Conservation (phyloP, 768 basidiomycete genomes). For the Hypholoma fasciculare region DNA sequence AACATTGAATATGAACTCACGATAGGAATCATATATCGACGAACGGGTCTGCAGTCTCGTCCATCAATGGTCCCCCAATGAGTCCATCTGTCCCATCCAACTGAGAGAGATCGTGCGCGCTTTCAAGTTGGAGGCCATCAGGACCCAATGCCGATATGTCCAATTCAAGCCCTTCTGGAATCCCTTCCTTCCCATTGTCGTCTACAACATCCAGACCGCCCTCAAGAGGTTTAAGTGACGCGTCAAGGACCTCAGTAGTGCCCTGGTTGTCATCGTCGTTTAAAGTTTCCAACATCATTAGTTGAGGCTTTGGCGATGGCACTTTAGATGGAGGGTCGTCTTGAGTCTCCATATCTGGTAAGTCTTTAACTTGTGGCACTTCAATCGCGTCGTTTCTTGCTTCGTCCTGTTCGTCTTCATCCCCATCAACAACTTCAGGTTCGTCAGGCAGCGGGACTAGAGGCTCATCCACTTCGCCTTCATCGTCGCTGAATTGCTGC, state of each 20-base stretch:
- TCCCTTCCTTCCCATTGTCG: slow-evolving; percentile 37
- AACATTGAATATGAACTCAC: not conserved
- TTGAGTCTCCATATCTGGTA: slow-evolving; percentile 31
- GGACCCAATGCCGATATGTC: slow-evolving; percentile 67
- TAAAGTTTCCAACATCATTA: slow-evolving; percentile 50
- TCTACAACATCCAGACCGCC: slow-evolving; percentile 38
- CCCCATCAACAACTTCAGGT: slow-evolving; percentile 71
- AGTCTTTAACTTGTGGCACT: slow-evolving; percentile 28
- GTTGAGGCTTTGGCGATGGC: slow-evolving; percentile 64
- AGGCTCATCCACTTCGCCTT: slow-evolving; percentile 77
- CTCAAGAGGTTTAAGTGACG: slow-evolving; percentile 57
- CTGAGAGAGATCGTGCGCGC: slow-evolving; percentile 54
- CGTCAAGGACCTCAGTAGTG: slow-evolving; percentile 31
- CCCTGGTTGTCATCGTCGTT: slow-evolving; percentile 39
- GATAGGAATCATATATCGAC: slow-evolving; percentile 21
- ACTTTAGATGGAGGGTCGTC: slow-evolving; percentile 62
- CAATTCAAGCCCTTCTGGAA: slow-evolving; percentile 46
- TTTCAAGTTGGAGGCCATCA: slow-evolving; percentile 61
- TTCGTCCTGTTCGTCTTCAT: slow-evolving; percentile 78
- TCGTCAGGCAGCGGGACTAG: slow-evolving; percentile 80
- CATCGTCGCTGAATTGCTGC: slow-evolving; percentile 91
- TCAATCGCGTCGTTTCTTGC: slow-evolving; percentile 37
- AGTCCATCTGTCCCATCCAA: slow-evolving; percentile 52
- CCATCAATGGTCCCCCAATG: slow-evolving; percentile 62
- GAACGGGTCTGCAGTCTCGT: slow-evolving; percentile 63